Conservation (phyloP, 169 alveolate species). For the Eimeria sp. region DNA sequence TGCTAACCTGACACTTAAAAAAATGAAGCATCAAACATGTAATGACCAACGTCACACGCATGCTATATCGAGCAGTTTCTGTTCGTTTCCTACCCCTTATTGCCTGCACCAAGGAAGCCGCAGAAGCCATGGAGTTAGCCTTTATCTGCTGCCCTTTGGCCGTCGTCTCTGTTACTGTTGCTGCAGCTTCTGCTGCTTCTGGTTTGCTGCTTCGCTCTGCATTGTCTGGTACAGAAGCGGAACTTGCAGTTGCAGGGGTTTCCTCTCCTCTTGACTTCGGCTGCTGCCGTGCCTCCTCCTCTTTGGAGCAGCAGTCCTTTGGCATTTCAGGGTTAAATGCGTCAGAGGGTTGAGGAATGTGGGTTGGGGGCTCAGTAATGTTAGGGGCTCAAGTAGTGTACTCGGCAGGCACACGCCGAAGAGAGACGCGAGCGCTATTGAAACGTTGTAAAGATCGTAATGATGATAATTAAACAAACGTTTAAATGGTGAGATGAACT, state of each 20-base stretch:
- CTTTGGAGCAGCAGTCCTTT: slow-evolving; percentile 1
- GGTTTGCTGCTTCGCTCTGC: background rate
- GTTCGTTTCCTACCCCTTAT: background rate
- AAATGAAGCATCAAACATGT: background rate
- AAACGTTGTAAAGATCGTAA: background rate
- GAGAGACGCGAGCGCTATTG: background rate
- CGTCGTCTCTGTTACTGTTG: background rate
- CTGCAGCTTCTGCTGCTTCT: background rate
- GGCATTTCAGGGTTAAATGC: slow-evolving; percentile 6
- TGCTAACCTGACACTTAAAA: background rate
- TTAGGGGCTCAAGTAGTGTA: background rate
- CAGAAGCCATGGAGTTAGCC: background rate
- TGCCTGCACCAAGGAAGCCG: background rate
- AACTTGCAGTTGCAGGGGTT: background rate
- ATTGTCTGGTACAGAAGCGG: background rate
- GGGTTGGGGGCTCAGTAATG: background rate
- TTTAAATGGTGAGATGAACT: background rate
- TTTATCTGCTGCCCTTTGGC: background rate
- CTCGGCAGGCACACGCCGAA: background rate
- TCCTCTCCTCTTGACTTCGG: slow-evolving; percentile 7
- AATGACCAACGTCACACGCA: background rate
- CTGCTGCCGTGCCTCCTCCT: slow-evolving; percentile 21
- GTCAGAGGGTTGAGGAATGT: background rate
- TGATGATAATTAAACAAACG: background rate
- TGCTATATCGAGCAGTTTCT: background rate